phyloP scores from a whole-genome alignment of 108 stramenopile genomes.

The Skeletonema grethae region DNA sequence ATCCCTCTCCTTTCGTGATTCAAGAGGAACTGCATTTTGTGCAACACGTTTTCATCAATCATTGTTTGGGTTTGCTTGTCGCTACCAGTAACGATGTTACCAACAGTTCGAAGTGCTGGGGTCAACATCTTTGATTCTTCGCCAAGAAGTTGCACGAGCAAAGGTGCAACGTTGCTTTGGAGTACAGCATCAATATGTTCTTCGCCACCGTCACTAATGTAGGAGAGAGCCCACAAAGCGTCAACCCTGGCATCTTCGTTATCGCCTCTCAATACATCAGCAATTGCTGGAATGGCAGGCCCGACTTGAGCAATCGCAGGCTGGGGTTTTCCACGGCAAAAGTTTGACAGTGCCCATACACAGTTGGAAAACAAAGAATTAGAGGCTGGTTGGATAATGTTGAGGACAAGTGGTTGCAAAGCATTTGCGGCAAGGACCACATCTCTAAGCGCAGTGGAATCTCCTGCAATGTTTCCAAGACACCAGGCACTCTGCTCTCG shows the following conservation, averaged over 20 bases:
- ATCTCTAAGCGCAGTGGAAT: constrained; percentile 77
- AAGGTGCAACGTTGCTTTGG: constrained; percentile 44
- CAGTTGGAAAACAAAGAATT: constrained; percentile 76
- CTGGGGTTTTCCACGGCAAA: constrained; percentile 93
- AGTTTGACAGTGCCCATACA: constrained; percentile 92
- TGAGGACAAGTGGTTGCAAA: constrained; percentile 69
- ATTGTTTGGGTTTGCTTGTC: constrained; percentile 89
- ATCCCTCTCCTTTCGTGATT: constrained; percentile 8
- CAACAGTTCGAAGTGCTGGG: constrained; percentile 89
- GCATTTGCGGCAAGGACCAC: constrained; percentile 58
- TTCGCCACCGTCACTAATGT: constrained; percentile 87
- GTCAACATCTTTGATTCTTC: constrained; percentile 44
- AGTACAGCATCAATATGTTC: constrained; percentile 79
- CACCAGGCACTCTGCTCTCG: constrained; percentile 97
- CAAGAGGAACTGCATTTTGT: constrained; percentile 20
- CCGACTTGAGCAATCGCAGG: constrained; percentile 53
- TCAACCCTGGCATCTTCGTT: constrained; percentile 62
- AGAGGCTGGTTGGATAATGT: constrained; percentile 75
- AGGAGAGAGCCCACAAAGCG: constrained; percentile 89
- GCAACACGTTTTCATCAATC: constrained; percentile 70
- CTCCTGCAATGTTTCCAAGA: constrained; percentile 96
- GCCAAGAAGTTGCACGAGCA: constrained; percentile 61
- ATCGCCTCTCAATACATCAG: constrained; percentile 28
- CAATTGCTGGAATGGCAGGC: constrained; percentile 64
- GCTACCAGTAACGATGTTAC: constrained; percentile 92